Base-by-base conservation (phyloP, 78 protist genomes). In the Dictyostelium firmibasis region DNA sequence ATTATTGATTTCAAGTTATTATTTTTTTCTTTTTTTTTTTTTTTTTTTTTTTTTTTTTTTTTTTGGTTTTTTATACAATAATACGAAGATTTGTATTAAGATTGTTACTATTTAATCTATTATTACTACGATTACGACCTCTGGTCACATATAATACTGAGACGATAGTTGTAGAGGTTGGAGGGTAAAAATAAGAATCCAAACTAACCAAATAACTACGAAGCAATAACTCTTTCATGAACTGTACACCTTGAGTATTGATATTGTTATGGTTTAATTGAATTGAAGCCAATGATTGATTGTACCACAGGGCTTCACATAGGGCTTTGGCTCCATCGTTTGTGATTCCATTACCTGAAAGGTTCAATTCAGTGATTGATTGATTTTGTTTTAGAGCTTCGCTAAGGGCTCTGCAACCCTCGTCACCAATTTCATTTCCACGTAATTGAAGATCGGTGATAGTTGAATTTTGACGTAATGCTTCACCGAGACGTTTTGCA, bases 351-450 rank as follows among this genome's bases (percentile, higher is more conserved):
- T 93, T 86, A 60, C 86, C 87, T 0, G 91, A 85, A 14, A 93
- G n/a, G 69, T 86, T 93, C 11, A 93, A 33, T 31, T 93, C 96
- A 5, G 72, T 41, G 11, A 93, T 50, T 14, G 92, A 53, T 23
- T 23, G 23, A 31, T 93, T 93, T 10, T 44, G 33, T 67, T 74
- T 72, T 31, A 93, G 8, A 3, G 91, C 79, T 8, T 93, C 96
- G 14, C 85, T 31, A 23, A 93, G 35, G 6, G 64, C 60, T 41
- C 43, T 57, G 31, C 81, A 78, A 64, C 96, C 96, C 4, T 85
- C 91, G 27, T 83, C 93, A 64, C 92, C 92, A 82, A 93, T 81
- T 50, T 84, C 88, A 60, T 81, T 86, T 36, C 93, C 96, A 81
- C 92, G 92, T 23, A 93, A 29, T 60, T 91, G 84, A 20, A 96